Conservation (phyloP, 163 green algal species). For the Chlamydomonas reinhardtii region DNA sequence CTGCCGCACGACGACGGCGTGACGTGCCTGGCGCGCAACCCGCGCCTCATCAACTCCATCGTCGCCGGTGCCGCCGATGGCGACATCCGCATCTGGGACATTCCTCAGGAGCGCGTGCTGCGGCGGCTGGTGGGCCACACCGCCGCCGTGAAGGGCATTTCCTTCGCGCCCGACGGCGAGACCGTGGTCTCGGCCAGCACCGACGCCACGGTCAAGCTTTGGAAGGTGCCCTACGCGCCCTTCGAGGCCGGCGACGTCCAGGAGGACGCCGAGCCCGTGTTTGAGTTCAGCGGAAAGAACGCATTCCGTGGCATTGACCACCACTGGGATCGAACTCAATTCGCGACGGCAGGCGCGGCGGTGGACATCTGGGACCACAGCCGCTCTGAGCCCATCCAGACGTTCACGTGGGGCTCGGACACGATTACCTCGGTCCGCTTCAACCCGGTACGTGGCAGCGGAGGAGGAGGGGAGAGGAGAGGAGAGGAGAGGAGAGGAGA, state of each 20-base stretch:
- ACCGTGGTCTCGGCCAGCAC: conserved; percentile 83
- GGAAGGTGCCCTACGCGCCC: conserved; percentile 90
- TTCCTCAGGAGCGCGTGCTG: conserved; percentile 73
- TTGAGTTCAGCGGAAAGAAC: conserved; percentile 85
- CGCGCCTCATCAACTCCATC: conserved; percentile 85
- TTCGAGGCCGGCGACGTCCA: conserved; percentile 79
- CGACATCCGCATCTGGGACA: conserved; percentile 88
- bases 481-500: not conserved
- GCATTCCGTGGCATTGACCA: conserved; percentile 92
- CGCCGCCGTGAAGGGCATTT: conserved; percentile 83
- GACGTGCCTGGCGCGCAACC: conserved; percentile 88
- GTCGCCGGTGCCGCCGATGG: conserved; percentile 82
- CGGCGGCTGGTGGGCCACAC: conserved; percentile 88
- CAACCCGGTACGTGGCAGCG: conserved; percentile 82
- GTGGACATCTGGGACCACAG: conserved; percentile 97
- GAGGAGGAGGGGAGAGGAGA: not conserved
- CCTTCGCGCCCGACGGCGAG: conserved; percentile 85
- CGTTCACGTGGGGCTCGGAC: conserved; percentile 94
- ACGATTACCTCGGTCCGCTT: conserved; percentile 91
- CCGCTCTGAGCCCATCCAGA: conserved; percentile 88
- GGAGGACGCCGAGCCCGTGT: conserved; percentile 66
- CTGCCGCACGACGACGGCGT: conserved; percentile 94
- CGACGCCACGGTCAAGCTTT: conserved; percentile 91
- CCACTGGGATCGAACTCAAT: conserved; percentile 84
- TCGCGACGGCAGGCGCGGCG: conserved; percentile 88